These are phyloP conservation scores for Rhodotorula graminis DNA, from an alignment of 768 basidiomycete species.

Conservation along the genomic window DNA sequence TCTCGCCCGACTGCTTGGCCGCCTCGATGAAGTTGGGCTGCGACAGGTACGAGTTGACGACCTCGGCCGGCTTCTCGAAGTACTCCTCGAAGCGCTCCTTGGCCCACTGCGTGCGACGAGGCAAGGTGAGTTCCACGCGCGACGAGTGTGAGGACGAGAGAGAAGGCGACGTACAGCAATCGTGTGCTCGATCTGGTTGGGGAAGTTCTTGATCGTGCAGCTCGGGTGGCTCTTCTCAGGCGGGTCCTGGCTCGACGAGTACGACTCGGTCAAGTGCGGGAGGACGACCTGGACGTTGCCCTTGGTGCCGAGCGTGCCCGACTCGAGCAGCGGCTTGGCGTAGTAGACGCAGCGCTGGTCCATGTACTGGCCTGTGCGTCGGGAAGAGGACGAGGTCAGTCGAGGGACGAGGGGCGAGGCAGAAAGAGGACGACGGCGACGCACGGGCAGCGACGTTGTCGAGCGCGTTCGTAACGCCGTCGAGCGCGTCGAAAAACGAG, in stretches of 20 bases:
- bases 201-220: constrained; percentile 98
- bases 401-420: neutral
- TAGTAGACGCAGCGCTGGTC: constrained; percentile 96
- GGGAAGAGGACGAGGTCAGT: constrained; percentile 11
- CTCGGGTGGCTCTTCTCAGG: constrained; percentile 95
- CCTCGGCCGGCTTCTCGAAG: constrained; percentile 88
- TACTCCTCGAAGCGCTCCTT: constrained; percentile 84
- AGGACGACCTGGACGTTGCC: constrained; percentile 94
- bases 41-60: constrained; percentile 91
- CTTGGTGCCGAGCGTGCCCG: constrained; percentile 96
- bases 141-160: neutral
- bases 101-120: constrained; percentile 63
- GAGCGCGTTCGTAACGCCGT: constrained; percentile 93
- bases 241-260: constrained; percentile 95
- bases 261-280: constrained; percentile 91
- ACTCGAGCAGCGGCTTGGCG: constrained; percentile 89
- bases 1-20: constrained; percentile 57
- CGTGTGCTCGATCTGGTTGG: constrained; percentile 93
- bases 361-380: constrained; percentile 71
- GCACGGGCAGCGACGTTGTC: constrained; percentile 84
- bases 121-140: neutral
- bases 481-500: constrained; percentile 76
- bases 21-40: constrained; percentile 93
- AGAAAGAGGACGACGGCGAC: constrained; percentile 53
- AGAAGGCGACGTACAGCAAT: constrained; percentile 64